Base-by-base conservation (phyloP, 2,329 filamentous ascomycete species). In the Penicillium vulpinum region DNA sequence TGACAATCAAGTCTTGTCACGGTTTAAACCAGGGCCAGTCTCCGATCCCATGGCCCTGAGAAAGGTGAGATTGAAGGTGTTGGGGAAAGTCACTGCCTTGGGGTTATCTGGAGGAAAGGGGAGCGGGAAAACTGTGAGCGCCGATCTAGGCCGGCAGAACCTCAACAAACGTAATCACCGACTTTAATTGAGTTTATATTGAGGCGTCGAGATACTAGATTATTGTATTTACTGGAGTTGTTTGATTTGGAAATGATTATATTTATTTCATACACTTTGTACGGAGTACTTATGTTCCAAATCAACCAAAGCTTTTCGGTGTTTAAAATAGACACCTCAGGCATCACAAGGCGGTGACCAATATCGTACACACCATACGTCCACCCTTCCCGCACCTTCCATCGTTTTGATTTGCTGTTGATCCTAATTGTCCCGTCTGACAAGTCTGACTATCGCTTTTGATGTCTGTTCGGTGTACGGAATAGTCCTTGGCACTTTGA, bases 91-190 rank as follows among this genome's bases (percentile, higher is more conserved):
- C 59, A 58, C 43, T 62, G 62, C 59, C 62, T 64, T 40, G 54
- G 22, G 49, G 38, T 49, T 29, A 41, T 44, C 44, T 61, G 62
- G 61, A 64, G 63, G 64, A 66, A 66, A 65, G 64, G 64, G 60
- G 63, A 61, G 60, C 63, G 64, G 64, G 63, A 67, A 67, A 67
- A 67, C 47, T 67, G 63, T 61, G 64, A 65, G 49, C 38, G 59
- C 60, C 58, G 57, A 65, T 63, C 59, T 43, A 60, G 61, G 56
- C 58, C 58, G 61, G 59, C 62, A 64, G 61, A 64, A 65, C 48
- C 44, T 48, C 57, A 56, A 58, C 56, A 50, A 55, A 46, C 16
- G 50, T 28, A 21, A 43, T 29, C 45, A 51, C 28, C 36, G 11
- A 36, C 2, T 31, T 44, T 13, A 13, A 28, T n/a, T 33, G 16